Conservation (phyloP, 345 rosid genomes). For the Salix viminalis region DNA sequence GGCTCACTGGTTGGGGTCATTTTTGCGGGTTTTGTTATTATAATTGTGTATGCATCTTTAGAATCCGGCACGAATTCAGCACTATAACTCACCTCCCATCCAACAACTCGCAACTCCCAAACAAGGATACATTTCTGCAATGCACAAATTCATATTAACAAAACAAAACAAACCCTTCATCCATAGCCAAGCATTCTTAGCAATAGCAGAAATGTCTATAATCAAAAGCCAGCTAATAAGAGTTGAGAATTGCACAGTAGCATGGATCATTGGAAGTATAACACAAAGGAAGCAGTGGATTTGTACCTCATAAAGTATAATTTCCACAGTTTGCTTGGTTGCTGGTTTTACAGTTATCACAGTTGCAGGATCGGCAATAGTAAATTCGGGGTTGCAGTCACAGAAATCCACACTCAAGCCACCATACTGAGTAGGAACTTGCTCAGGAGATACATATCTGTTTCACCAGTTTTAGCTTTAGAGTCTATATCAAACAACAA, state of each 20-base stretch:
- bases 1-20: slow-evolving; percentile 66
- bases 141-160: not conserved
- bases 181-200: not conserved
- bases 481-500: not conserved
- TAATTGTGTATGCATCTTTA: slow-evolving; percentile 58
- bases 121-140: slow-evolving; percentile 69
- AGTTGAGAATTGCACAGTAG: not conserved
- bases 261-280: not conserved
- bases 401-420: slow-evolving; percentile 80
- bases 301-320: slow-evolving; percentile 72
- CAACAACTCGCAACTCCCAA: slow-evolving; percentile 88
- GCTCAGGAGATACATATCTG: slow-evolving; percentile 78
- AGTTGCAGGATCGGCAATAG: slow-evolving; percentile 59
- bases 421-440: slow-evolving; percentile 84
- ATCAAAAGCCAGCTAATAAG: not conserved
- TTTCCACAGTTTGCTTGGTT: slow-evolving; percentile 85
- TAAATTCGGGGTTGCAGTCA: slow-evolving; percentile 75
- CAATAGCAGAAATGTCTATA: not conserved
- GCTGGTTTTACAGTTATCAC: slow-evolving; percentile 66
- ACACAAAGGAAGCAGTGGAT: not conserved
- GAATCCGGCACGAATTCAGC: slow-evolving; percentile 79
- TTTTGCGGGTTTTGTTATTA: slow-evolving; percentile 69
- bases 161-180: not conserved
- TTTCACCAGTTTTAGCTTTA: slow-evolving; percentile 3
- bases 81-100: slow-evolving; percentile 83